Conservation (phyloP, 805 yeast species). For the Suhomyces sp. region DNA sequence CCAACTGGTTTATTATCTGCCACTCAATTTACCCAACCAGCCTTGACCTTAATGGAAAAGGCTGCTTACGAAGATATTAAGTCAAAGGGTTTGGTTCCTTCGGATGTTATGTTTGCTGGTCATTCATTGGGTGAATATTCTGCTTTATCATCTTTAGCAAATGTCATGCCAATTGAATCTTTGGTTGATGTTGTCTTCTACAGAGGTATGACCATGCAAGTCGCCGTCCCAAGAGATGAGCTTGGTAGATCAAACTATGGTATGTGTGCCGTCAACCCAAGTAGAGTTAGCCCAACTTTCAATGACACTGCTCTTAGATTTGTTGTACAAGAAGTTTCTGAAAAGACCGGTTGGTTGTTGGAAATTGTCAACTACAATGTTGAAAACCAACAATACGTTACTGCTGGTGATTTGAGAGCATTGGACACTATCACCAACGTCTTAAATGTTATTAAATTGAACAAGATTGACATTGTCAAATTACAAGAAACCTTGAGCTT, state of each 20-base stretch:
- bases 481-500: conserved; percentile 77
- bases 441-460: conserved; percentile 86
- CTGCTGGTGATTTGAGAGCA: conserved; percentile 97
- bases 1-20: conserved; percentile 96
- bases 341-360: conserved; percentile 86
- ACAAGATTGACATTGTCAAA: conserved; percentile 90
- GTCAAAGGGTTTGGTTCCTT: conserved; percentile 91
- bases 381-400: conserved; percentile 96
- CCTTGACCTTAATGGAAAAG: conserved; percentile 98
- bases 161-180: conserved; percentile 97
- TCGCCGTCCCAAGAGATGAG: conserved; percentile 97
- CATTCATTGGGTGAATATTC: conserved; percentile 99
- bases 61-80: conserved; percentile 98
- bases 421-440: conserved; percentile 92
- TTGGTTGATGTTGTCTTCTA: conserved; percentile 97
- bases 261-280: conserved; percentile 98
- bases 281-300: conserved; percentile 85
- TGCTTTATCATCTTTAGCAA: conserved; percentile 94
- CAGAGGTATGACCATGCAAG: conserved; percentile 99
- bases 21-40: conserved; percentile 99
- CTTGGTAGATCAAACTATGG: conserved; percentile 97
- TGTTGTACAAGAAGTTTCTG: conserved; percentile 84
- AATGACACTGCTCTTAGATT: conserved; percentile 90
- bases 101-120: conserved; percentile 94
- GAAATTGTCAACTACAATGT: conserved; percentile 98